Conservation (phyloP, 2,329 filamentous ascomycete species). For the Curvularia eragrostidis region DNA sequence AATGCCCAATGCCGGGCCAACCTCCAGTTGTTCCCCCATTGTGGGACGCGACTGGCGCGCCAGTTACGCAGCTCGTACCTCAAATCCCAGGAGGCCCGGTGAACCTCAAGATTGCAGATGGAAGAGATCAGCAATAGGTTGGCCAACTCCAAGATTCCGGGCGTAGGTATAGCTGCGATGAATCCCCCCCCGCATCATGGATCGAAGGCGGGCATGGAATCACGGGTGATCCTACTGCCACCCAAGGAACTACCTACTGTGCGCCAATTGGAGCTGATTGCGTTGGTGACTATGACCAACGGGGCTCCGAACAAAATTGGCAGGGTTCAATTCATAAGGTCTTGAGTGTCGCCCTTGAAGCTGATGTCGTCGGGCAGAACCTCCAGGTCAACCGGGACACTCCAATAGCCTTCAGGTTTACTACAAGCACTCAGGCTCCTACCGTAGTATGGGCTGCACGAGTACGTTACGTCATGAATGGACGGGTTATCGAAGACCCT, state of each 20-base stretch:
- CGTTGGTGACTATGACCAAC: background rate
- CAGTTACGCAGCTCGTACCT: slow-evolving; percentile 12
- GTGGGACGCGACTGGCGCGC: background rate
- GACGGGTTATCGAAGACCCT: background rate
- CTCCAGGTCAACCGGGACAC: background rate
- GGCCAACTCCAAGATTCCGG: slow-evolving; percentile 3
- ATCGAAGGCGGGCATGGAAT: slow-evolving; percentile 35
- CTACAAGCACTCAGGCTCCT: background rate
- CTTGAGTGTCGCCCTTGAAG: slow-evolving; percentile 3
- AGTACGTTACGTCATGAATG: background rate
- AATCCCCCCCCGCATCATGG: slow-evolving; percentile 39
- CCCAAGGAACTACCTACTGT: slow-evolving; percentile 10
- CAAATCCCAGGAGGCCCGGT: slow-evolving; percentile 1
- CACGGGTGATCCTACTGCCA: slow-evolving; percentile 4
- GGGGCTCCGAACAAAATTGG: slow-evolving; percentile 18
- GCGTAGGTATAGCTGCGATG: slow-evolving; percentile 38
- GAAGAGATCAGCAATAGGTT: background rate
- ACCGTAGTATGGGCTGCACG: background rate
- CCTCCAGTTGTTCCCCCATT: slow-evolving; percentile 17
- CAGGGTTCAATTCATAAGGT: slow-evolving; percentile 9
- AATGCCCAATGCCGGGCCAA: slow-evolving; percentile 20
- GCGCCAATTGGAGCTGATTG: slow-evolving; percentile 1
- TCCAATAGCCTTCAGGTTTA: background rate
- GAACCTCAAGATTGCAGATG: background rate
- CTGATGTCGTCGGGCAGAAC: background rate